Conservation (phyloP, 257 asterid species). For the Nicotiana obtusifolia region DNA sequence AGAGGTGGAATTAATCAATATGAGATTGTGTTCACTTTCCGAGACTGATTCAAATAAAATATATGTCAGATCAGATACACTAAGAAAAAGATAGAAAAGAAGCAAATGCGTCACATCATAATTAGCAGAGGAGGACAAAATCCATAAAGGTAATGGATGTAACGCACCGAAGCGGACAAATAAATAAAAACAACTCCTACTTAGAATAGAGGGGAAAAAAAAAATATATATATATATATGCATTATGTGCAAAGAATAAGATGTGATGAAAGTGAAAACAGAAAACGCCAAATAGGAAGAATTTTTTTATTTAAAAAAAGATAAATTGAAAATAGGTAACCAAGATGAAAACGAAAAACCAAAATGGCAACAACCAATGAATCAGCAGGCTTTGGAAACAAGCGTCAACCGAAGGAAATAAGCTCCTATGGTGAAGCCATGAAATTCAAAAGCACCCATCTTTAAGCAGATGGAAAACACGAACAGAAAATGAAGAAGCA, state of each 20-base stretch:
- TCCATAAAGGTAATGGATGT: not conserved
- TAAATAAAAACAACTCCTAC: not conserved
- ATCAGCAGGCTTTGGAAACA: not conserved
- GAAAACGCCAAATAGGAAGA: not conserved
- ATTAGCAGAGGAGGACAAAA: not conserved
- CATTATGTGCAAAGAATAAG: not conserved
- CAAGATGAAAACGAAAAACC: not conserved
- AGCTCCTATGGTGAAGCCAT: not conserved
- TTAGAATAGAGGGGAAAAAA: not conserved
- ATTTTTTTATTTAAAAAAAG: too few relatives aligned
- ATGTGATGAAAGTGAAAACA: not conserved
- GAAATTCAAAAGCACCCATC: not conserved
- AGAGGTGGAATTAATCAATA: not conserved
- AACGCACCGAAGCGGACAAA: constrained; percentile 4
- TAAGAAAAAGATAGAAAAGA: not conserved
- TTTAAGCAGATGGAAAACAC: not conserved
- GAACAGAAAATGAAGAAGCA: not conserved
- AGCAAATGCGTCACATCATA: not conserved
- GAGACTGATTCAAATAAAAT: not conserved
- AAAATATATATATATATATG: too few relatives aligned
- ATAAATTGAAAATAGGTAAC: not conserved
- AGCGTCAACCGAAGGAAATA: not conserved
- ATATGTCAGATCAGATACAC: constrained; percentile 1
- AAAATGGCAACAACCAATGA: not conserved
- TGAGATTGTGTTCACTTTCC: not conserved